Evolutionary conservation across 2,329 filamentous ascomycete genomes (phyloP).

Genomic region (Juglanconis juglandina): DNA sequence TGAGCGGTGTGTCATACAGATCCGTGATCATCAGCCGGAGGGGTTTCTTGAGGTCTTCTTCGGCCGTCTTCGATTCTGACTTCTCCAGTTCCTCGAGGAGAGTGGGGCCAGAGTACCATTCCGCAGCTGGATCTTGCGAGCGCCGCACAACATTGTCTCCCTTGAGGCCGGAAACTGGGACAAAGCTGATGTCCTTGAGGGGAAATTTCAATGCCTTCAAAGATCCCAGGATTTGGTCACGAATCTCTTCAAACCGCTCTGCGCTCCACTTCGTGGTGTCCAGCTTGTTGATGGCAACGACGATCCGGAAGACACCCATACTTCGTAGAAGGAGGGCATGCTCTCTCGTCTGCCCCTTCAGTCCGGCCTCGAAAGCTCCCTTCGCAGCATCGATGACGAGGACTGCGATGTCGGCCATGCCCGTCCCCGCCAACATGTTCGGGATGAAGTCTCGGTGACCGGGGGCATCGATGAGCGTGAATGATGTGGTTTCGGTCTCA

Average conservation of each 20-base stretch:
- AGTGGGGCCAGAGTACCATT: slow-evolving; percentile 80
- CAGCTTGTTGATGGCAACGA: slow-evolving; percentile 94
- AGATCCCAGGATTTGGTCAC: slow-evolving; percentile 78
- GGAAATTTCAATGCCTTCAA: slow-evolving; percentile 79
- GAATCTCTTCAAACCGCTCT: slow-evolving; percentile 80
- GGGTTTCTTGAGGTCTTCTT: slow-evolving; percentile 63
- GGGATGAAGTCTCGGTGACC: slow-evolving; percentile 95
- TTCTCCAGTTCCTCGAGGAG: slow-evolving; percentile 80
- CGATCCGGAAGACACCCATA: slow-evolving; percentile 81
- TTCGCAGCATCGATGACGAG: slow-evolving; percentile 88
- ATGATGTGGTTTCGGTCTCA: slow-evolving; percentile 79
- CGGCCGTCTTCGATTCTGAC: slow-evolving; percentile 69
- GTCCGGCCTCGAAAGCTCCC: slow-evolving; percentile 87
- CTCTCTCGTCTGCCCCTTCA: slow-evolving; percentile 91
- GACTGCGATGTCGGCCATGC: slow-evolving; percentile 92
- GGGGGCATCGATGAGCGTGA: slow-evolving; percentile 93
- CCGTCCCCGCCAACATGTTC: slow-evolving; percentile 97
- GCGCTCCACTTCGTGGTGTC: slow-evolving; percentile 82
- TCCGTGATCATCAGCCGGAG: slow-evolving; percentile 85
- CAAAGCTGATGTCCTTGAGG: slow-evolving; percentile 74
- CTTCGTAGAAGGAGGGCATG: slow-evolving; percentile 87
- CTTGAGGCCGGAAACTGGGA: slow-evolving; percentile 84
- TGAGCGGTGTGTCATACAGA: slow-evolving; percentile 77
- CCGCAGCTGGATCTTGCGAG: slow-evolving; percentile 52
- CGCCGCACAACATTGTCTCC: slow-evolving; percentile 77